Evolutionary conservation across 2,329 filamentous ascomycete genomes (phyloP).

Genomic region (Sporothrix phasma): DNA sequence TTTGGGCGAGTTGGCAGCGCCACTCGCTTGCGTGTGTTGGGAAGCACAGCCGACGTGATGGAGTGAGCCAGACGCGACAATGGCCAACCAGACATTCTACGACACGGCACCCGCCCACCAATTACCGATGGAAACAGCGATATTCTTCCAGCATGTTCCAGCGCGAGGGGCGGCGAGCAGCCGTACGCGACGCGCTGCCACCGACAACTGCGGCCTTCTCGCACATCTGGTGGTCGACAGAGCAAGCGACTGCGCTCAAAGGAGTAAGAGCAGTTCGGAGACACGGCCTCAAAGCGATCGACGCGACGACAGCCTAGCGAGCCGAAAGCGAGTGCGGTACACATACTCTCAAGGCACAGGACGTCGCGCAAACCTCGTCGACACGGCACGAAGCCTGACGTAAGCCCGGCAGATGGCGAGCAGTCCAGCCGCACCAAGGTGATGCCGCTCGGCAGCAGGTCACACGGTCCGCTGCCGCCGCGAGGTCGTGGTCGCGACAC

Average conservation of each 20-base stretch:
- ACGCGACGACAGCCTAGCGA: neutral
- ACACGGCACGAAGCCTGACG: too few species aligned
- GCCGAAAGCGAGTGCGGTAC: constrained; percentile 19
- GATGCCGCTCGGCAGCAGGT: neutral
- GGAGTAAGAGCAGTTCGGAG: neutral
- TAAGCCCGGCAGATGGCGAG: neutral
- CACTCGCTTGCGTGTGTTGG: neutral
- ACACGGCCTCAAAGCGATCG: too few species aligned
- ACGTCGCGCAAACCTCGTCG: too few species aligned
- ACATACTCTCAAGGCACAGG: constrained; percentile 20
- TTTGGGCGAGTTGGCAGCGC: neutral
- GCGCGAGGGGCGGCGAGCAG: constrained; percentile 16
- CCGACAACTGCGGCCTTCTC: constrained; percentile 36
- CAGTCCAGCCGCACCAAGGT: neutral
- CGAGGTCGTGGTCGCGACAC: constrained; percentile 25
- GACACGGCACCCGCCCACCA: neutral
- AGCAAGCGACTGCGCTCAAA: too few species aligned
- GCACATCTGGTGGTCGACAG: constrained; percentile 33
- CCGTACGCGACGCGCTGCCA: constrained; percentile 40
- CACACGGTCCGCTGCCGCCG: constrained; percentile 13
- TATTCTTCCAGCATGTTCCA: constrained; percentile 4
- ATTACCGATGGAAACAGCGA: constrained; percentile 13
- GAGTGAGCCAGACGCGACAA: neutral
- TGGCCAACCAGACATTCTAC: neutral
- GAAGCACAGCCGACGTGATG: neutral